phyloP scores from a whole-genome alignment of 2,329 filamentous ascomycete species.

The Aspergillus sp. region DNA sequence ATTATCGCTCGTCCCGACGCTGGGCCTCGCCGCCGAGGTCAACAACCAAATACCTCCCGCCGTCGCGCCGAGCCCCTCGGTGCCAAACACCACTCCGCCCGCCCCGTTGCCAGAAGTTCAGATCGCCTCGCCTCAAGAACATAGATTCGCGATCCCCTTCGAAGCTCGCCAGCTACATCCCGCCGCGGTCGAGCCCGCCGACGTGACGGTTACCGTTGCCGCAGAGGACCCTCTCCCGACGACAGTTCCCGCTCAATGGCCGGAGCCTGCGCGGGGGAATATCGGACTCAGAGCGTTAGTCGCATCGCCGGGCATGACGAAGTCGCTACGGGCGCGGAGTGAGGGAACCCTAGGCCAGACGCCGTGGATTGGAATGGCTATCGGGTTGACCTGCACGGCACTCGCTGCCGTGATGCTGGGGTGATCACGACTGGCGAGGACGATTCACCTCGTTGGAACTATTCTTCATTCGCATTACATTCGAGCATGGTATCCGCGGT shows the following conservation, averaged over 20 bases:
- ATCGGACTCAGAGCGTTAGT: slow-evolving; percentile 32
- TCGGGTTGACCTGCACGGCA: slow-evolving; percentile 40
- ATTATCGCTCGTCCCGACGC: slow-evolving; percentile 21
- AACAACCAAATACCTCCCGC: slow-evolving; percentile 31
- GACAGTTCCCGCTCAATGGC: slow-evolving; percentile 30
- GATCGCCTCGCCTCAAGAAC: slow-evolving; percentile 7
- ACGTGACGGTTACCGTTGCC: not conserved
- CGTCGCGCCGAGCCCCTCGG: slow-evolving; percentile 21
- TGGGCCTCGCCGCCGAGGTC: slow-evolving; percentile 20
- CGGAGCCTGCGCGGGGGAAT: slow-evolving; percentile 23
- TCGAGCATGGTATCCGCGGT: not conserved
- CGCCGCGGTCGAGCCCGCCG: slow-evolving; percentile 1
- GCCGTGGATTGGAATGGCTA: slow-evolving; percentile 44
- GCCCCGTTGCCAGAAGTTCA: slow-evolving; percentile 14
- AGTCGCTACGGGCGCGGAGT: slow-evolving; percentile 34
- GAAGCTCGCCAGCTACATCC: slow-evolving; percentile 10
- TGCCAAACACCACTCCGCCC: slow-evolving; percentile 18
- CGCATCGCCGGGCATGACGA: slow-evolving; percentile 20
- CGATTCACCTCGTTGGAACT: not conserved
- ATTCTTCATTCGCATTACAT: not conserved
- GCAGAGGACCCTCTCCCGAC: slow-evolving; percentile 14
- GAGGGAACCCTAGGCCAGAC: slow-evolving; percentile 41
- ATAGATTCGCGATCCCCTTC: not conserved
- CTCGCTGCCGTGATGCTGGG: slow-evolving; percentile 41
- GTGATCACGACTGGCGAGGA: slow-evolving; percentile 12